Evolutionary conservation across 1,139 yeast genomes (phyloP).

Genomic region (Taphrina wiesneri): DNA sequence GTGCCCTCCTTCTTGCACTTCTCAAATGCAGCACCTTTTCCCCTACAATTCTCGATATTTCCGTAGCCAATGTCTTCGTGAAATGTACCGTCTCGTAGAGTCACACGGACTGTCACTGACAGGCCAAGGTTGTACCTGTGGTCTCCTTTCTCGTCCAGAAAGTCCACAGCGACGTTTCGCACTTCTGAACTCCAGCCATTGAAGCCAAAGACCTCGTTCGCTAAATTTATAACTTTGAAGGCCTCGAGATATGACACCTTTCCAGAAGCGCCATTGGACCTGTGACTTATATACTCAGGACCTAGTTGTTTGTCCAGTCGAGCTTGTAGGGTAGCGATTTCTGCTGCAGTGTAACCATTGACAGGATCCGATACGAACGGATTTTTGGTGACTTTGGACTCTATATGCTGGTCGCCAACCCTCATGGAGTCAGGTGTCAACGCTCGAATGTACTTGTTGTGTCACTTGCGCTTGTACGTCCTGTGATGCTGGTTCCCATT

Average conservation of each 20-base stretch:
- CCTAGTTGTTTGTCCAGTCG: conserved; percentile 55
- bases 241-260: conserved; percentile 51
- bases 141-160: conserved; percentile 43
- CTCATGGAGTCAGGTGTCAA: neutral
- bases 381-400: conserved; percentile 13
- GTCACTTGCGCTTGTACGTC: neutral
- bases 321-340: conserved; percentile 40
- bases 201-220: conserved; percentile 66
- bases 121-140: conserved; percentile 52
- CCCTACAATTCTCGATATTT: conserved; percentile 62
- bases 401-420: conserved; percentile 26
- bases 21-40: conserved; percentile 68
- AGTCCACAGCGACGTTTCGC: conserved; percentile 46
- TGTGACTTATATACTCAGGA: conserved; percentile 80
- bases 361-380: conserved; percentile 12
- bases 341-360: conserved; percentile 39
- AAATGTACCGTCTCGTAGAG: conserved; percentile 65
- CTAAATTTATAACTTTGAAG: conserved; percentile 53
- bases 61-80: conserved; percentile 83
- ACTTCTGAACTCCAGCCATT: conserved; percentile 66
- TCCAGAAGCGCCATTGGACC: conserved; percentile 61
- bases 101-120: conserved; percentile 68
- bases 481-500: neutral
- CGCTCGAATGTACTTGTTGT: neutral
- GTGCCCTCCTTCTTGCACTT: conserved; percentile 74